A percentile compares a stretch with the other conserved stretches of the same genome.
Conservation (phyloP, 176 grass and related monocot genomes). For the Aegilops speltoides region DNA sequence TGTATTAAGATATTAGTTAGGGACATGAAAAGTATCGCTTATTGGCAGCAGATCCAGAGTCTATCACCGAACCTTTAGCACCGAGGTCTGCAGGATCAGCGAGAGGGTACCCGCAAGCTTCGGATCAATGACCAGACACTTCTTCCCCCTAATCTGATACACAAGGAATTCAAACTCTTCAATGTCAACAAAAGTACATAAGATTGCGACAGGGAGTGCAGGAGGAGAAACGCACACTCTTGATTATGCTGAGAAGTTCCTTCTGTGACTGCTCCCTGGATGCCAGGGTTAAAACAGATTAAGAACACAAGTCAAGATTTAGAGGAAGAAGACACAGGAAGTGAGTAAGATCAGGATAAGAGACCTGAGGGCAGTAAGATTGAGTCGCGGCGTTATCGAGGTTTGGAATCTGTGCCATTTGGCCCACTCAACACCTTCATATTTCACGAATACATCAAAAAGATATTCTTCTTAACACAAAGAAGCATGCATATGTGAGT, state of each 20-base stretch:
- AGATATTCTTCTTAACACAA: not conserved
- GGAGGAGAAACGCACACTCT: constrained; percentile 51
- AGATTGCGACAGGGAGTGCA: not conserved
- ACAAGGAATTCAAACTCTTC: not conserved
- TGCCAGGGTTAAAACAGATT: not conserved
- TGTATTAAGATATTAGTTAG: not conserved
- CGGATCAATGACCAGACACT: constrained; percentile 81
- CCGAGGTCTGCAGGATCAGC: constrained; percentile 62
- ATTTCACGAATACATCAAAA: not conserved
- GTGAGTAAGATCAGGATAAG: not conserved
- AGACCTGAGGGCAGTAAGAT: constrained; percentile 66
- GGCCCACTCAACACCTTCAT: not conserved
- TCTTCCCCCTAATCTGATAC: constrained; percentile 70
- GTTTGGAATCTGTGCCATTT: constrained; percentile 94
- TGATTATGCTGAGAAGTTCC: constrained; percentile 75
- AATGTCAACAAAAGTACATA: not conserved
- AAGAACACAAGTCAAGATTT: not conserved
- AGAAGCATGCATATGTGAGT: not conserved
- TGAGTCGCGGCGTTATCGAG: constrained; percentile 81
- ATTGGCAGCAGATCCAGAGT: not conserved
- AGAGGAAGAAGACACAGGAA: not conserved
- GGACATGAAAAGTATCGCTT: not conserved
- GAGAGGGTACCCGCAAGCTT: constrained; percentile 81
- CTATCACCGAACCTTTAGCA: constrained; percentile 51
- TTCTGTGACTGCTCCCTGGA: constrained; percentile 86